Conservation (phyloP, 202 grass and related monocot species). For the Panicum hallii region DNA sequence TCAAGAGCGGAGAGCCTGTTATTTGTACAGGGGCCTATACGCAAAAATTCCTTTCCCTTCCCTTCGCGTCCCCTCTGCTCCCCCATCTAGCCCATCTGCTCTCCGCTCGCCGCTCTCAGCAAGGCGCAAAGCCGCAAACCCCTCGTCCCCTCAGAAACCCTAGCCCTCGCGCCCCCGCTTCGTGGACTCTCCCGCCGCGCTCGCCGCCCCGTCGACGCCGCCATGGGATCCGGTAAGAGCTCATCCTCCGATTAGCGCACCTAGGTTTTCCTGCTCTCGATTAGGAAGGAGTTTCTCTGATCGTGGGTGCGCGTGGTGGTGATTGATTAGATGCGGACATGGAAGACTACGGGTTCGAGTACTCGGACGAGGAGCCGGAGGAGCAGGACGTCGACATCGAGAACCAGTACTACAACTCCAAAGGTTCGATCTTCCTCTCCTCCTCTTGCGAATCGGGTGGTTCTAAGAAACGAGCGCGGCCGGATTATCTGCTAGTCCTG, state of each 20-base stretch:
- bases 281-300: neutral
- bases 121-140: slow-evolving; percentile 25
- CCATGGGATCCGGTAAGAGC: slow-evolving; percentile 61
- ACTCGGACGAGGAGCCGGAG: slow-evolving; percentile 93
- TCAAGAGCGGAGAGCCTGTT: neutral
- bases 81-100: neutral
- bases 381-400: slow-evolving; percentile 99
- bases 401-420: slow-evolving; percentile 99
- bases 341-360: slow-evolving; percentile 99
- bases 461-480: neutral
- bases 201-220: neutral
- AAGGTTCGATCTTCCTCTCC: slow-evolving; percentile 62
- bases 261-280: neutral
- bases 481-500: neutral
- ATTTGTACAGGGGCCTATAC: slow-evolving; percentile 7
- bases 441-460: neutral
- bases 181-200: neutral
- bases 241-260: neutral
- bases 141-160: slow-evolving; percentile 45
- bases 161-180: slow-evolving; percentile 21
- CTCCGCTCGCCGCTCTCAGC: neutral
- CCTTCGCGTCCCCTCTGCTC: neutral
- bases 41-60: neutral
- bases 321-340: slow-evolving; percentile 85
- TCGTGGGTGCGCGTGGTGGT: neutral